A percentile compares a stretch with the other conserved stretches of the same genome.
These are phyloP conservation scores for Aspergillus viridinutans DNA, from an alignment of 2,329 filamentous ascomycete species.

Conservation along the genomic window DNA sequence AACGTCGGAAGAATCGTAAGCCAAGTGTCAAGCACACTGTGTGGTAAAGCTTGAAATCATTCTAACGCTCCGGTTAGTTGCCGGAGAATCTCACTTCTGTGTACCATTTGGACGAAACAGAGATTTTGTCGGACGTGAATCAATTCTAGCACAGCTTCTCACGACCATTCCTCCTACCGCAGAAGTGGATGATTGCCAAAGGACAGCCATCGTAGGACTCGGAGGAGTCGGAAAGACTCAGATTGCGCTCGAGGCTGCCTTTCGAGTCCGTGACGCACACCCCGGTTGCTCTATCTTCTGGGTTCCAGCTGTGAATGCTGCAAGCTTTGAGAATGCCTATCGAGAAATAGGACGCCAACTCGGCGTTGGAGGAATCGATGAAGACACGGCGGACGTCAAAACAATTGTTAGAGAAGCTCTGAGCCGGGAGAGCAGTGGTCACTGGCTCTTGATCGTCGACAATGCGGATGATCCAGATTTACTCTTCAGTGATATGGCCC, in stretches of 20 bases:
- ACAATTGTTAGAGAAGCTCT: constrained; percentile 4
- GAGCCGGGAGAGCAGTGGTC: constrained; percentile 3
- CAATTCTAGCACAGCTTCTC: too few species aligned
- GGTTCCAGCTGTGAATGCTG: constrained; percentile 8
- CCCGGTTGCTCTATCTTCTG: constrained; percentile 15
- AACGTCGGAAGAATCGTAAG: too few species aligned
- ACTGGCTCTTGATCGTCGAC: constrained; percentile 20
- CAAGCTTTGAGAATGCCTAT: constrained; percentile 11
- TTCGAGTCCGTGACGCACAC: constrained; percentile 5
- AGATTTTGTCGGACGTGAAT: too few species aligned
- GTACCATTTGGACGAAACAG: too few species aligned
- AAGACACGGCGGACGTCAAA: constrained; percentile 5
- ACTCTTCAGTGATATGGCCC: neutral
- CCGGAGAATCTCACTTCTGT: too few species aligned
- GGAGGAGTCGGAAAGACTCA: constrained; percentile 24
- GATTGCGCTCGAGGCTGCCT: constrained; percentile 19
- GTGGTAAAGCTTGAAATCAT: too few species aligned
- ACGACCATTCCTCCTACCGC: too few species aligned
- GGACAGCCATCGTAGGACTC: constrained; percentile 12
- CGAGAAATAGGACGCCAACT: constrained; percentile 7
- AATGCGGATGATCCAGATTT: constrained; percentile 21
- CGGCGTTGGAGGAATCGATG: constrained; percentile 3
- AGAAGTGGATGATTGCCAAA: neutral
- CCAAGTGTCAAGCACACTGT: too few species aligned
- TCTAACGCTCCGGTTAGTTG: too few species aligned